Percentiles rank a stretch among this genome's conserved stretches.
Conservation (phyloP, 2,329 filamentous ascomycete species). For the Ascochyta viciae-villosae region DNA sequence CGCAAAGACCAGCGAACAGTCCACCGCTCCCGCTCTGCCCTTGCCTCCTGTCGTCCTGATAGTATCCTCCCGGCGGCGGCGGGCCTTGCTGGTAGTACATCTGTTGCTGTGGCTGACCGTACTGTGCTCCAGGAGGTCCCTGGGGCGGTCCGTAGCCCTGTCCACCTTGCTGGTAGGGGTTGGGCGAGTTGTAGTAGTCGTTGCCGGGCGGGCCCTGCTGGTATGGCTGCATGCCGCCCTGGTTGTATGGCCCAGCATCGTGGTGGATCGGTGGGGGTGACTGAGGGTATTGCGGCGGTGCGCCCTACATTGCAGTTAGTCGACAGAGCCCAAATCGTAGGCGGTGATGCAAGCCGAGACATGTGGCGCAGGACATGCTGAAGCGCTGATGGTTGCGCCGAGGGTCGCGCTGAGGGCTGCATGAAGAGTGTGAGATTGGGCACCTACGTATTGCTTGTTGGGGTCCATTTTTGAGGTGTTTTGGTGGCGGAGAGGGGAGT, state of each 20-base stretch:
- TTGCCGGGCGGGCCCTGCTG: constrained; percentile 23
- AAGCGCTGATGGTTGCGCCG: background rate
- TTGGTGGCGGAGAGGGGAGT: constrained; percentile 1
- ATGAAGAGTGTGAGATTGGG: background rate
- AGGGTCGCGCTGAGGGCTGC: background rate
- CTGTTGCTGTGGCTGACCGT: constrained; percentile 43
- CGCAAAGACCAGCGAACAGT: constrained; percentile 53
- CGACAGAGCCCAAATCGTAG: constrained; percentile 19
- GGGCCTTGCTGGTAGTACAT: constrained; percentile 46
- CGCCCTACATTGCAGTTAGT: constrained; percentile 28
- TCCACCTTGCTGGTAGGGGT: constrained; percentile 28
- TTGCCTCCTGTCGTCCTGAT: constrained; percentile 43
- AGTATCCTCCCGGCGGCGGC: constrained; percentile 49
- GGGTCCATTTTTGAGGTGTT: constrained; percentile 13
- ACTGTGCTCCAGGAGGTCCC: constrained; percentile 33
- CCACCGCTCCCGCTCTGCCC: constrained; percentile 46
- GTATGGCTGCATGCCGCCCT: constrained; percentile 20
- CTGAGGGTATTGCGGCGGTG: constrained; percentile 45
- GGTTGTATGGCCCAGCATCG: constrained; percentile 37
- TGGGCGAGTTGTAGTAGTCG: constrained; percentile 29
- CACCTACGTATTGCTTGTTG: constrained; percentile 40
- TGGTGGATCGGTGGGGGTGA: constrained; percentile 42
- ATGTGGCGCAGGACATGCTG: constrained; percentile 10
- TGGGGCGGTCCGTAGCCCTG: constrained; percentile 28
- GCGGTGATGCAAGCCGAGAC: constrained; percentile 3